These are phyloP conservation scores for Cyclotella atomus DNA, from an alignment of 108 stramenopile species.

Conservation along the genomic window DNA sequence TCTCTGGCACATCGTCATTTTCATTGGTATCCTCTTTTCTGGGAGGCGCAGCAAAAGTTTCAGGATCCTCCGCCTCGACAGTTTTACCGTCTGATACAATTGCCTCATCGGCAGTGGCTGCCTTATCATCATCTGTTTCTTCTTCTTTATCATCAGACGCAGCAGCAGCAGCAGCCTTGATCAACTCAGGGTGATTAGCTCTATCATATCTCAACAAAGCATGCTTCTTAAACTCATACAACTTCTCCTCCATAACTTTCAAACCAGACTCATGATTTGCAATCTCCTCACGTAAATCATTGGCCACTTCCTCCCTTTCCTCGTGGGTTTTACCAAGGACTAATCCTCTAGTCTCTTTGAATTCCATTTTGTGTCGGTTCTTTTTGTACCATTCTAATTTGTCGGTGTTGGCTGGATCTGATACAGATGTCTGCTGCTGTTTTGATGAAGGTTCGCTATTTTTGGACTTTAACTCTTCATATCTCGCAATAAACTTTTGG, in stretches of 20 bases:
- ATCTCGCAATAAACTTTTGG: not conserved
- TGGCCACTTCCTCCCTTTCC: conserved; percentile 3
- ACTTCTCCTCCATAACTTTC: conserved; percentile 1
- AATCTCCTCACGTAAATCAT: not conserved
- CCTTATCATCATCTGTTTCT: too few species aligned
- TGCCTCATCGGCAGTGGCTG: too few species aligned
- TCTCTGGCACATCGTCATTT: not conserved
- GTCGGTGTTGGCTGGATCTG: not conserved
- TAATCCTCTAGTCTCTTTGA: not conserved
- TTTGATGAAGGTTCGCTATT: not conserved
- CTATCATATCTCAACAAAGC: conserved; percentile 12
- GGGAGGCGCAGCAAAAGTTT: not conserved
- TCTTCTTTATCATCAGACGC: too few species aligned
- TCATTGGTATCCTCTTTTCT: not conserved
- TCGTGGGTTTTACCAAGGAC: conserved; percentile 1
- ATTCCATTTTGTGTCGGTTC: not conserved
- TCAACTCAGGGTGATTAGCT: not conserved
- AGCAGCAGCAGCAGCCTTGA: not conserved
- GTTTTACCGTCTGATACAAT: conserved; percentile 10
- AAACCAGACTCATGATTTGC: conserved; percentile 14
- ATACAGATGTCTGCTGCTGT: not conserved
- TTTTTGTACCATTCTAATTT: not conserved
- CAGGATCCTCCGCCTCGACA: not conserved
- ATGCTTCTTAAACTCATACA: conserved; percentile 9
- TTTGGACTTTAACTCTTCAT: not conserved